Evolutionary conservation across 2,329 filamentous ascomycete genomes (phyloP).

Genomic region (Alternaria sp.): DNA sequence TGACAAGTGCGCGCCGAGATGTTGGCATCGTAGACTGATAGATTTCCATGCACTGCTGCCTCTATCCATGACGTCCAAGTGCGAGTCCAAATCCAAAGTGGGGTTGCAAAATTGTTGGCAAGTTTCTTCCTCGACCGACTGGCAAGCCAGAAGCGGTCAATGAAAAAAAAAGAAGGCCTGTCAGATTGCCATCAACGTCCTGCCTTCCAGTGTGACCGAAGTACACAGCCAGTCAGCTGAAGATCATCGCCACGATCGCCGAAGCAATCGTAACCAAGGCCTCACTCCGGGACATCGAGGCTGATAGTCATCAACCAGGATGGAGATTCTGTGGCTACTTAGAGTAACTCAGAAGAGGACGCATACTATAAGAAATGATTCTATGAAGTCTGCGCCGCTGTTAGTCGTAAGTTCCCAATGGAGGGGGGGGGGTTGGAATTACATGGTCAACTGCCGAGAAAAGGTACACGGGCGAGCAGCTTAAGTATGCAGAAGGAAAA

Average conservation of each 20-base stretch:
- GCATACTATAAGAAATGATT: constrained; percentile 88
- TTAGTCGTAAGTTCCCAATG: constrained; percentile 5
- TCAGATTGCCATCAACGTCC: constrained; percentile 87
- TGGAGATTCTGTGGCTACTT: constrained; percentile 87
- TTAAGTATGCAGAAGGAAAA: background rate
- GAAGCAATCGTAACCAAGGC: constrained; percentile 69
- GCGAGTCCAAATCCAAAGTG: background rate
- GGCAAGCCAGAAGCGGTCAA: constrained; percentile 45
- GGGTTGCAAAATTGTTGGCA: no score
- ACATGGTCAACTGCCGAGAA: background rate
- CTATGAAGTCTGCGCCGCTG: constrained; percentile 30
- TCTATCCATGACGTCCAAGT: background rate
- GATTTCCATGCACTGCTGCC: constrained; percentile 1
- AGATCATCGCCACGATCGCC: constrained; percentile 97
- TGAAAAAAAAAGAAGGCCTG: constrained; percentile 62
- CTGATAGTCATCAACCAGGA: constrained; percentile 90
- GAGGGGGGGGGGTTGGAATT: background rate
- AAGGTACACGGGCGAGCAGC: background rate
- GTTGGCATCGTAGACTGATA: background rate
- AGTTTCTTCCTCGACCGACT: constrained; percentile 44
- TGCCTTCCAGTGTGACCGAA: constrained; percentile 80
- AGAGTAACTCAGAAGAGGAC: constrained; percentile 91
- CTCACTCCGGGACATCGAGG: constrained; percentile 92
- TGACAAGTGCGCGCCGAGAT: constrained; percentile 48
- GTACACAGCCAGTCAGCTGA: constrained; percentile 76